These are phyloP conservation scores for Leccinum uliginosum DNA, from an alignment of 768 basidiomycete genomes.

Conservation along the genomic window DNA sequence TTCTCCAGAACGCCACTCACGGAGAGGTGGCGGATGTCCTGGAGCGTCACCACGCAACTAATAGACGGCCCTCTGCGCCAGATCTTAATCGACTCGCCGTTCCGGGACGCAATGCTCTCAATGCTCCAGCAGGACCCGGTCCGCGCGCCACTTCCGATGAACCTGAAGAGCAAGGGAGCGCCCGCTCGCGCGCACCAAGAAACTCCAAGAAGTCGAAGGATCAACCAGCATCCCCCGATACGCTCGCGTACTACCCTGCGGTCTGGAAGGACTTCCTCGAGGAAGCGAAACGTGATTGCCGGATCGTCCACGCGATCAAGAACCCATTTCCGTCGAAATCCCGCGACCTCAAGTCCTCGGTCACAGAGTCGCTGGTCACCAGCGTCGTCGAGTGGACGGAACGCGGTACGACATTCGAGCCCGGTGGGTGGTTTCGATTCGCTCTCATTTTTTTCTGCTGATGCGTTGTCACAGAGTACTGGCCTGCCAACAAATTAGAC, in stretches of 20 bases:
- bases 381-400: background rate
- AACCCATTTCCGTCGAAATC: background rate
- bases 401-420: background rate
- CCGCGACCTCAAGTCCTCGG: background rate
- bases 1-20: background rate
- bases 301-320: too few relatives aligned
- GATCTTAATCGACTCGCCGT: background rate
- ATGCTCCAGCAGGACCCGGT: background rate
- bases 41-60: background rate
- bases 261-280: too few relatives aligned
- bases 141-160: background rate
- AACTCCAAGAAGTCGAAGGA: too few relatives aligned
- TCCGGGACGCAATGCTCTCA: background rate
- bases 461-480: too few relatives aligned
- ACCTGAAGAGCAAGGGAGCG: background rate
- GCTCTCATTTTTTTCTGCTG: too few relatives aligned
- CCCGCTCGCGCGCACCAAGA: too few relatives aligned
- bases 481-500: background rate
- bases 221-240: too few relatives aligned
- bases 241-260: too few relatives aligned
- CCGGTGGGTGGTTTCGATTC: background rate
- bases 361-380: background rate
- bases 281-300: too few relatives aligned
- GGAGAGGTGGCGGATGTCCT: background rate
- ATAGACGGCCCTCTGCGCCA: background rate